These are phyloP conservation scores for Mucor sp. DNA, from an alignment of 371 early-diverging fungal genomes.

Conservation along the genomic window DNA sequence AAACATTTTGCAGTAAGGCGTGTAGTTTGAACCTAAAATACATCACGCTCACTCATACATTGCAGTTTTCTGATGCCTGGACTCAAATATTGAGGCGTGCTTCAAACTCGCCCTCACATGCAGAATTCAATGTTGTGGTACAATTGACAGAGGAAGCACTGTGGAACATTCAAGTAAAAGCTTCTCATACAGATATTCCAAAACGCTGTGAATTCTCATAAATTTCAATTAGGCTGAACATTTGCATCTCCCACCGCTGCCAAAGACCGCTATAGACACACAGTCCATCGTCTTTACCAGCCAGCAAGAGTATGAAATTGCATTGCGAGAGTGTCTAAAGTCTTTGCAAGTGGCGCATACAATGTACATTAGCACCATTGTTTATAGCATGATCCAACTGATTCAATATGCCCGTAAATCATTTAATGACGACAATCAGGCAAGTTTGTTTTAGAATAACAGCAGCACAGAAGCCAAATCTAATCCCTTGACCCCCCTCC, in stretches of 20 bases:
- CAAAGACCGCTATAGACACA: not conserved
- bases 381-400: not conserved
- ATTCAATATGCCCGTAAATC: not conserved
- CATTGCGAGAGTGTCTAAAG: conserved; percentile 4
- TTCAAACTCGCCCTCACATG: not conserved
- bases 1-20: not conserved
- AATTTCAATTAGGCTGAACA: not conserved
- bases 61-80: conserved; percentile 9
- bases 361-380: not conserved
- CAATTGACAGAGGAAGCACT: conserved; percentile 2
- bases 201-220: too few species aligned
- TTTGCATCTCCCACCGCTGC: not conserved
- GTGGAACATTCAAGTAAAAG: not conserved
- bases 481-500: not conserved
- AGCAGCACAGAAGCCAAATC: not conserved
- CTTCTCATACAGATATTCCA: too few species aligned
- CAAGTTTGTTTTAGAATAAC: not conserved
- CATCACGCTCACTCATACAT: not conserved
- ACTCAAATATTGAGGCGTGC: not conserved
- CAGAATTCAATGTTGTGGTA: not conserved
- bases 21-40: not conserved
- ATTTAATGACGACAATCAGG: not conserved
- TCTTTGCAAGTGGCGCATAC: not conserved
- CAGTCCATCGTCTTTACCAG: not conserved
- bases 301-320: not conserved